A percentile compares a stretch with the other conserved stretches of the same genome.
phyloP scores from a whole-genome alignment of 768 basidiomycete genomes.

The Kwoniella dendrophila region DNA sequence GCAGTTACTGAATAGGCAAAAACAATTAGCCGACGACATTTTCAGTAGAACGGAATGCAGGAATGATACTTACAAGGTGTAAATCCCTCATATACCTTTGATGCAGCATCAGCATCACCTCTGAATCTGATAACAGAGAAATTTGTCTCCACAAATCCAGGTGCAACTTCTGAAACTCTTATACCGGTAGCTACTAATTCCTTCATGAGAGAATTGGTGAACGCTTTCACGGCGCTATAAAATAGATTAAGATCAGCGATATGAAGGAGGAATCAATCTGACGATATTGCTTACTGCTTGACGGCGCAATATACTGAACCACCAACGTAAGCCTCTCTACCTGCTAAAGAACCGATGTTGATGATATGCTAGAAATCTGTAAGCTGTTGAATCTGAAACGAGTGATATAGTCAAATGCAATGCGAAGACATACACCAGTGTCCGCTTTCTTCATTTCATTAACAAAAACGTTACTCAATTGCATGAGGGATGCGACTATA shows the following conservation, averaged over 20 bases:
- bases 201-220: slow-evolving; percentile 74
- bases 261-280: not conserved
- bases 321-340: slow-evolving; percentile 77
- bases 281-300: slow-evolving; percentile 42
- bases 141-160: slow-evolving; percentile 63
- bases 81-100: slow-evolving; percentile 83
- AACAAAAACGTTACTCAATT: slow-evolving; percentile 50
- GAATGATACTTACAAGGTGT: slow-evolving; percentile 60
- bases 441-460: slow-evolving; percentile 43
- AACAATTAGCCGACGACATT: not conserved
- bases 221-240: slow-evolving; percentile 73
- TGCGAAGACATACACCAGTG: slow-evolving; percentile 51
- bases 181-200: slow-evolving; percentile 91
- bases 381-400: slow-evolving; percentile 48
- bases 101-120: slow-evolving; percentile 75
- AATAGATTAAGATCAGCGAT: too few species aligned
- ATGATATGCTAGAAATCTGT: slow-evolving; percentile 66
- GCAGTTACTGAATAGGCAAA: not conserved
- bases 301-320: slow-evolving; percentile 92
- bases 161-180: slow-evolving; percentile 90
- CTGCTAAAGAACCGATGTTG: slow-evolving; percentile 88
- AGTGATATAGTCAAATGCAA: not conserved
- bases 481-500: slow-evolving; percentile 34
- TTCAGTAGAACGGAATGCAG: not conserved
- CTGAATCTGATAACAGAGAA: slow-evolving; percentile 86